These are phyloP conservation scores for Entophlyctis luteolus DNA, from an alignment of 192 early-diverging fungal genomes.

Conservation along the genomic window DNA sequence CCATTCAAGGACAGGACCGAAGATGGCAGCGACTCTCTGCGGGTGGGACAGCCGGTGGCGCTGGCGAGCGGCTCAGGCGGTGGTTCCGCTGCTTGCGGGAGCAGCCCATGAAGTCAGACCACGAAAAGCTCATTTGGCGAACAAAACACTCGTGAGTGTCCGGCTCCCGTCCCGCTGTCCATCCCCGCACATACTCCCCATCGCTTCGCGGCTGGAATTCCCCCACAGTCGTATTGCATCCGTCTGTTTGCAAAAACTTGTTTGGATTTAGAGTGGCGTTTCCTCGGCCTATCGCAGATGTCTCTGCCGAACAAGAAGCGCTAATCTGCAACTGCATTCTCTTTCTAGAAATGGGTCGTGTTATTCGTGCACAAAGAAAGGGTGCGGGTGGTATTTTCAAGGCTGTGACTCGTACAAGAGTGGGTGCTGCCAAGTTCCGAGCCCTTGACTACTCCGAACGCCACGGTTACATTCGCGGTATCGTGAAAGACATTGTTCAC, in stretches of 20 bases:
- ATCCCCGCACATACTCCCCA: too few species aligned
- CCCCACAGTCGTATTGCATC: too few species aligned
- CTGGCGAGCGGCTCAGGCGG: background rate
- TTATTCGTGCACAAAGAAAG: slow-evolving; percentile 98
- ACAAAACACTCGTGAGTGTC: too few species aligned
- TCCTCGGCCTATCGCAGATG: too few species aligned
- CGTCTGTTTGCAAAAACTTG: too few species aligned
- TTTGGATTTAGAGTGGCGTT: too few species aligned
- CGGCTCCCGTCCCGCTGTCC: too few species aligned
- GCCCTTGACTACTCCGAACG: slow-evolving; percentile 91
- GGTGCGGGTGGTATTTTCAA: slow-evolving; percentile 99
- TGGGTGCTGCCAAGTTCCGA: slow-evolving; percentile 95
- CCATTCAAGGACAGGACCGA: background rate
- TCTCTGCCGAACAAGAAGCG: too few species aligned
- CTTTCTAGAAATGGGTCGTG: slow-evolving; percentile 83
- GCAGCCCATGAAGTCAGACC: background rate
- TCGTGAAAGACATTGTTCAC: slow-evolving; percentile 99
- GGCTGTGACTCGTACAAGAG: slow-evolving; percentile 85
- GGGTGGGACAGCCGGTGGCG: background rate
- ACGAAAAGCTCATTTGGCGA: background rate
- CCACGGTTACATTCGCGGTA: slow-evolving; percentile 94
- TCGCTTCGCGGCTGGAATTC: too few species aligned
- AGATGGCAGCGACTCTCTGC: background rate
- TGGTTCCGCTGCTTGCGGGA: background rate
- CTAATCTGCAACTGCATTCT: too few species aligned